Percentiles rank a stretch among this genome's conserved stretches.
These are phyloP conservation scores for Phycomyces nitens DNA, from an alignment of 192 early-diverging fungal species.

Conservation along the genomic window DNA sequence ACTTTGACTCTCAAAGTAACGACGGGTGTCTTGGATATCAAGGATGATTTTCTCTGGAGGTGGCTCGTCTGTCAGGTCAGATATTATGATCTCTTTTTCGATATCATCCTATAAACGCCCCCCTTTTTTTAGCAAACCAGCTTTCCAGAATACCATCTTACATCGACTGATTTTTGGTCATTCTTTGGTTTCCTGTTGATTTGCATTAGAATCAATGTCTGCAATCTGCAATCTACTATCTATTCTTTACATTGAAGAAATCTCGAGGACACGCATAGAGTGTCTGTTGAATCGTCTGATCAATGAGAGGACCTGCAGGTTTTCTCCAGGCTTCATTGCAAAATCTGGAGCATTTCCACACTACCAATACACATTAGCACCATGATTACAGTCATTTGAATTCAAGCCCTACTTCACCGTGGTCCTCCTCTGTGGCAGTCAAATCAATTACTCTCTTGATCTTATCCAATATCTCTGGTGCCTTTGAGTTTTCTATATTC, in stretches of 20 bases:
- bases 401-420: constrained; percentile 49
- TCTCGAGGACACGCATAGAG: constrained; percentile 73
- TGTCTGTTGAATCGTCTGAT: constrained; percentile 89
- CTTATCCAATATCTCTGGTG: constrained; percentile 48
- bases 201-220: constrained; percentile 3
- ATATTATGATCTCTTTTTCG: constrained; percentile 59
- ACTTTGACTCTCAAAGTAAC: constrained; percentile 75
- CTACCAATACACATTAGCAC: constrained; percentile 17
- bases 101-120: constrained; percentile 46
- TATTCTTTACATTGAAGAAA: constrained; percentile 15
- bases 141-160: not conserved
- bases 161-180: not conserved
- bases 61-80: constrained; percentile 59
- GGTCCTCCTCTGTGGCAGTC: constrained; percentile 76
- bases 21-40: constrained; percentile 69
- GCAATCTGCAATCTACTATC: too few species aligned
- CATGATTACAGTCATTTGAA: not conserved
- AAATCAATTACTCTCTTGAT: constrained; percentile 75
- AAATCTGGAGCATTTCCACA: constrained; percentile 76
- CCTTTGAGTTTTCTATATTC: constrained; percentile 16
- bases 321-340: constrained; percentile 71
- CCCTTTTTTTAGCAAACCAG: too few species aligned
- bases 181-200: not conserved
- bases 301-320: constrained; percentile 64
- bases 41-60: constrained; percentile 51